Evolutionary conservation across 345 rosid genomes (phyloP).

Genomic region (Populus davidiana): DNA sequence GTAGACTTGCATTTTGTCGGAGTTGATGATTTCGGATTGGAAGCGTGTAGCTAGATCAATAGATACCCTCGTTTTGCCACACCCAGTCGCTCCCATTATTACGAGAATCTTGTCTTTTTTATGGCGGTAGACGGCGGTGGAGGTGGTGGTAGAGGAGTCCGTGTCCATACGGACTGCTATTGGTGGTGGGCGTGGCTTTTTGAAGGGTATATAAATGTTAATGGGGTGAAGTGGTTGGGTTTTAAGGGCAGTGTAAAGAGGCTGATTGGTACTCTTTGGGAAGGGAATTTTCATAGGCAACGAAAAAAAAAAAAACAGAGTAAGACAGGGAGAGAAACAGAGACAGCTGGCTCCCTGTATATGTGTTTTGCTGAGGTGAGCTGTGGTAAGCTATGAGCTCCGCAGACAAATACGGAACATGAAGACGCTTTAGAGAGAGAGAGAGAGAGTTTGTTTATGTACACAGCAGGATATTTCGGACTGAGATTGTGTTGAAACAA

Average conservation of each 20-base stretch:
- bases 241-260: slow-evolving; percentile 2
- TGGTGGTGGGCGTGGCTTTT: not conserved
- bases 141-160: slow-evolving; percentile 8
- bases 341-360: not conserved
- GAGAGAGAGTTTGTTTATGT: not conserved
- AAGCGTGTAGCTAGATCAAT: slow-evolving; percentile 62
- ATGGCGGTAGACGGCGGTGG: not conserved
- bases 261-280: not conserved
- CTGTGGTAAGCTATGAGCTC: not conserved
- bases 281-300: slow-evolving; percentile 8
- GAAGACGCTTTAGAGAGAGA: not conserved
- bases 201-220: not conserved
- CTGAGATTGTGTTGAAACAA: not conserved
- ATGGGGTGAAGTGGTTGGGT: not conserved
- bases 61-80: slow-evolving; percentile 77
- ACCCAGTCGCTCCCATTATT: slow-evolving; percentile 85
- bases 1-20: slow-evolving; percentile 89
- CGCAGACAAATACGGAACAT: not conserved
- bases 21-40: slow-evolving; percentile 66
- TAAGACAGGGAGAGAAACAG: not conserved
- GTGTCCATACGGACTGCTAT: slow-evolving; percentile 15
- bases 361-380: slow-evolving; percentile 9
- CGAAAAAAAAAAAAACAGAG: not conserved
- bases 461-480: not conserved
- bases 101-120: slow-evolving; percentile 60